Conservation (phyloP, 1,139 yeast genomes). For the Lodderomyces parapsilosis region DNA sequence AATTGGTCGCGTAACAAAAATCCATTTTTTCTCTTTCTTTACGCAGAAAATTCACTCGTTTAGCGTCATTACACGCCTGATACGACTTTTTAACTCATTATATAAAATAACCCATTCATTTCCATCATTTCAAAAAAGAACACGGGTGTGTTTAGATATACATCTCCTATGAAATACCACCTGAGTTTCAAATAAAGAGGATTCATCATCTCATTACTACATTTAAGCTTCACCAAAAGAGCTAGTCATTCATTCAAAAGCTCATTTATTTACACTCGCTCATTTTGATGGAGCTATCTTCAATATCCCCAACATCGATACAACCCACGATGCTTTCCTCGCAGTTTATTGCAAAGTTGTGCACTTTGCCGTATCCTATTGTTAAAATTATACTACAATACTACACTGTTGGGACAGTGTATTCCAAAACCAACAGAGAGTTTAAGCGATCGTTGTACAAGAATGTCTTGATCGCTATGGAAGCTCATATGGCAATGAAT, state of each 20-base stretch:
- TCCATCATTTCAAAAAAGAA: too few species aligned
- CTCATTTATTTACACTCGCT: not conserved
- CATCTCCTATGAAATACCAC: too few species aligned
- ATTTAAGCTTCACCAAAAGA: not conserved
- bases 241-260: not conserved
- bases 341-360: slow-evolving; percentile 11
- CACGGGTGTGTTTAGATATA: too few species aligned
- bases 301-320: not conserved
- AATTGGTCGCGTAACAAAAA: too few species aligned
- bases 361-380: slow-evolving; percentile 21
- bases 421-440: slow-evolving; percentile 29
- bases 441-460: slow-evolving; percentile 30
- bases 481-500: slow-evolving; percentile 26
- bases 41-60: too few species aligned
- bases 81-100: too few species aligned
- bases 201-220: too few species aligned
- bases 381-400: slow-evolving; percentile 22
- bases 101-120: too few species aligned
- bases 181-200: too few species aligned
- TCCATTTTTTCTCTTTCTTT: too few species aligned
- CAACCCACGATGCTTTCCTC: slow-evolving; percentile 10
- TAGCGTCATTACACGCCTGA: too few species aligned
- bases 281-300: not conserved
- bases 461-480: slow-evolving; percentile 28
- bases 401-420: slow-evolving; percentile 33